These are phyloP conservation scores for Eurotiales sp. DNA, from an alignment of 2,329 filamentous ascomycete genomes.

Conservation along the genomic window DNA sequence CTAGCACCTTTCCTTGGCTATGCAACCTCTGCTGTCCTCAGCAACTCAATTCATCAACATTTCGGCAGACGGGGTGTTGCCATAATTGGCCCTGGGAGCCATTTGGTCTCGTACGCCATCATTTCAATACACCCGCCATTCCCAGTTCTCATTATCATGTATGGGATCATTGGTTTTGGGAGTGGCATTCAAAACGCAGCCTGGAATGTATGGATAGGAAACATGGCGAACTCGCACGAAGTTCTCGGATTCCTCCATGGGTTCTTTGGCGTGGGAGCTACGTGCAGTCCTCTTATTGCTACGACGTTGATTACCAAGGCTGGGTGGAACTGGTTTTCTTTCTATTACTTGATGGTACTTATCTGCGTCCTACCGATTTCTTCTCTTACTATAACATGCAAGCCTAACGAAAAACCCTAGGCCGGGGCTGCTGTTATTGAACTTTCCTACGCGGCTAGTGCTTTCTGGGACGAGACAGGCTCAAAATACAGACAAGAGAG, in stretches of 20 bases:
- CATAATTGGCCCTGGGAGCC: conserved; percentile 51
- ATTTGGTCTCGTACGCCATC: conserved; percentile 37
- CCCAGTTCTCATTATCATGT: conserved; percentile 60
- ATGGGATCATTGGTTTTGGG: conserved; percentile 66
- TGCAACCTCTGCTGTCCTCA: conserved; percentile 41
- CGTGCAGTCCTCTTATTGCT: conserved; percentile 66
- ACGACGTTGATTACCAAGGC: conserved; percentile 67
- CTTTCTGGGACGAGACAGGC: conserved; percentile 20
- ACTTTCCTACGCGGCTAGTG: conserved; percentile 16
- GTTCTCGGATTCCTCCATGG: conserved; percentile 68
- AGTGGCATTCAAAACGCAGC: conserved; percentile 60
- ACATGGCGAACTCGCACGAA: conserved; percentile 68
- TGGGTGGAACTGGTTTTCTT: conserved; percentile 62
- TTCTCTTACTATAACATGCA: neutral
- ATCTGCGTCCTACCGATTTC: conserved; percentile 12
- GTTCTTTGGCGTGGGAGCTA: conserved; percentile 66
- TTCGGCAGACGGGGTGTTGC: conserved; percentile 68
- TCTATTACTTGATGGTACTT: conserved; percentile 68
- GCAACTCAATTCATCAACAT: conserved; percentile 39
- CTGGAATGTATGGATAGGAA: conserved; percentile 63
- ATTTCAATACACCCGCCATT: conserved; percentile 66
- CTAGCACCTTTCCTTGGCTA: conserved; percentile 48
- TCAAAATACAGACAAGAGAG: conserved; percentile 22
- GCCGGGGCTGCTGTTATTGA: conserved; percentile 18
- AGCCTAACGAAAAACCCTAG: conserved; percentile 12